Percentiles rank a stretch among this genome's conserved stretches.
These are phyloP conservation scores for Achlya hypogyna DNA, from an alignment of 352 stramenopile genomes.

Conservation along the genomic window DNA sequence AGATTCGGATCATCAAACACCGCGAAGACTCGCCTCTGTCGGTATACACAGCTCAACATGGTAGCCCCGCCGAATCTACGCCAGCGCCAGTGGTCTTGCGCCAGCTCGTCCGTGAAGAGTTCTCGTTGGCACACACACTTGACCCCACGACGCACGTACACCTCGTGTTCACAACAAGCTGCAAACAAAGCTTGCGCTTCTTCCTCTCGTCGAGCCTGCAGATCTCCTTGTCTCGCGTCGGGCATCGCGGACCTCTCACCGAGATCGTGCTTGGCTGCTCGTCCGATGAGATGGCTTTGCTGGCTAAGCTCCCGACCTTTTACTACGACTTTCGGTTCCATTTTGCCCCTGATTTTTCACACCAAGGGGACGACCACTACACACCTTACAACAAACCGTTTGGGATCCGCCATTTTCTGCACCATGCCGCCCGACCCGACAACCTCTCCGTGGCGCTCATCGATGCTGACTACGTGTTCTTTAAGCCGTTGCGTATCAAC, in stretches of 20 bases:
- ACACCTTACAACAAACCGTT: constrained; percentile 15
- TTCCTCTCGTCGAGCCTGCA: not conserved
- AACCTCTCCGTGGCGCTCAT: constrained; percentile 1
- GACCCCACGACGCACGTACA: constrained; percentile 2
- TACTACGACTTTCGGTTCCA: constrained; percentile 3
- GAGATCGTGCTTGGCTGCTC: constrained; percentile 1
- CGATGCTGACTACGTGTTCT: constrained; percentile 4
- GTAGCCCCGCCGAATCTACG: too few relatives aligned
- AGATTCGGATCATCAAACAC: not conserved
- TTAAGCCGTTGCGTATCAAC: constrained; percentile 3
- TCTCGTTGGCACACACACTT: not conserved
- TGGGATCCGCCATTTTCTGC: constrained; percentile 1
- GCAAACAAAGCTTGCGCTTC: not conserved
- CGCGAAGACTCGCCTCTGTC: not conserved
- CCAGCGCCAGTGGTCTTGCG: too few relatives aligned
- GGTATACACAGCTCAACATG: not conserved
- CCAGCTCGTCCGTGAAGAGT: not conserved
- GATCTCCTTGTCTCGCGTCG: not conserved
- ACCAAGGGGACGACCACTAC: constrained; percentile 3
- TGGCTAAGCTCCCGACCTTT: constrained; percentile 1
- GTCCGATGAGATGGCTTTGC: not conserved
- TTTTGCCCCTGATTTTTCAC: constrained; percentile 10
- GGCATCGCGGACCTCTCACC: constrained; percentile 1
- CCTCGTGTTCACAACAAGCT: constrained; percentile 4
- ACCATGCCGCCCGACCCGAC: not conserved